Evolutionary conservation across 148 eudicot species (phyloP).

Genomic region (Cornus florida): DNA sequence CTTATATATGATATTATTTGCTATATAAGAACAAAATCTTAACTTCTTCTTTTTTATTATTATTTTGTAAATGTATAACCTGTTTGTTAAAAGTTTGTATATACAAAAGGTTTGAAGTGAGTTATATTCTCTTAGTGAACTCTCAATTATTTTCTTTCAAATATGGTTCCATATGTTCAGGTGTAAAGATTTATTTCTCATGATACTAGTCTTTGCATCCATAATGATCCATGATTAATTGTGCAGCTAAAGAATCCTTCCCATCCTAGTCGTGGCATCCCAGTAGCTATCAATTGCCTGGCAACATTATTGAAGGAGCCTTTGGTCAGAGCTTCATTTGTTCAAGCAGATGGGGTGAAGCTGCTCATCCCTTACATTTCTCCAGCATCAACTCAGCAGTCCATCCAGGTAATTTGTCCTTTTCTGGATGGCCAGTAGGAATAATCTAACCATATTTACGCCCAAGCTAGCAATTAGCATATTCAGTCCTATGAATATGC

Average conservation of each 20-base stretch:
- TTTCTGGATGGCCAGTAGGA: background rate
- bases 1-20: background rate
- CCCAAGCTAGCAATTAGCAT: constrained; percentile 1
- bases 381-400: constrained; percentile 91
- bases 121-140: background rate
- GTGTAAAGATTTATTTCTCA: background rate
- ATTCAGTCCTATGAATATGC: background rate
- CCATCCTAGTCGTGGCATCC: constrained; percentile 75
- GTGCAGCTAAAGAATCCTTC: constrained; percentile 88
- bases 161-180: background rate
- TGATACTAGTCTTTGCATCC: background rate
- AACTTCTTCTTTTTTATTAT: too few relatives aligned
- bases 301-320: constrained; percentile 85
- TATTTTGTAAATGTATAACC: too few relatives aligned
- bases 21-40: too few relatives aligned
- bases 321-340: constrained; percentile 79
- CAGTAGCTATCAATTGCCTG: constrained; percentile 73
- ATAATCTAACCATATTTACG: background rate
- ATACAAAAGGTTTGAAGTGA: background rate
- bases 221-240: constrained; percentile 7
- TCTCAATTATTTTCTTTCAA: background rate
- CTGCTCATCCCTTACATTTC: constrained; percentile 79
- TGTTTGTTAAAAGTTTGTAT: background rate
- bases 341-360: constrained; percentile 95
- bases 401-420: constrained; percentile 66